A percentile compares a stretch with the other conserved stretches of the same genome.
Evolutionary conservation across 2,329 filamentous ascomycete species (phyloP).

Genomic region (Cladosporium halotolerans): DNA sequence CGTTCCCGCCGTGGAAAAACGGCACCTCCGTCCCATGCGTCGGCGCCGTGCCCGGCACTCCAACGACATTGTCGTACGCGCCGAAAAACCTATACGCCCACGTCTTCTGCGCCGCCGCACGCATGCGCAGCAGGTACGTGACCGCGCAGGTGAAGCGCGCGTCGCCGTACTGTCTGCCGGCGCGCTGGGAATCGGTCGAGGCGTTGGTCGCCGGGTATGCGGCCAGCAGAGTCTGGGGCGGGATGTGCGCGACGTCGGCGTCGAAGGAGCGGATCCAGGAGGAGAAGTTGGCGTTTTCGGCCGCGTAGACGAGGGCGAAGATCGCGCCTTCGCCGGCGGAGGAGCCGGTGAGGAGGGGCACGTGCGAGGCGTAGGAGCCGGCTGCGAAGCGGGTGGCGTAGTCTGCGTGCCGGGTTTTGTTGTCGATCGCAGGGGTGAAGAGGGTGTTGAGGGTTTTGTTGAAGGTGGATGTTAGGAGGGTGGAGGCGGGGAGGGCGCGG

Average conservation of each 20-base stretch:
- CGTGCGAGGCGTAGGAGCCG: constrained; percentile 1
- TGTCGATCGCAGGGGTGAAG: constrained; percentile 3
- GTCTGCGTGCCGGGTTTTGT: constrained; percentile 6
- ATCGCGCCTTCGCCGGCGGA: constrained; percentile 23
- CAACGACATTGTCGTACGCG: constrained; percentile 16
- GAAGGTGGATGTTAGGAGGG: constrained; percentile 29
- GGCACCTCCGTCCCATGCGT: constrained; percentile 31
- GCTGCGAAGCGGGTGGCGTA: constrained; percentile 4
- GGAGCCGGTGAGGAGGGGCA: constrained; percentile 23
- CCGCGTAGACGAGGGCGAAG: constrained; percentile 4
- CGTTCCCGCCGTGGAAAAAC: constrained; percentile 19
- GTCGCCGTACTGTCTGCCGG: constrained; percentile 39
- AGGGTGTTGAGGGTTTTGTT: constrained; percentile 21
- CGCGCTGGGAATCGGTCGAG: constrained; percentile 34
- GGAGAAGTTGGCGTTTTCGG: constrained; percentile 28
- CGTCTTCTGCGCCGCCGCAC: constrained; percentile 13
- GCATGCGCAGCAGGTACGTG: constrained; percentile 7
- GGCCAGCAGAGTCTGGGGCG: constrained; percentile 28
- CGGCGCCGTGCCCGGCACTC: constrained; percentile 22
- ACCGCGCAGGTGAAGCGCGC: constrained; percentile 26
- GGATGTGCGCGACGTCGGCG: constrained; percentile 36
- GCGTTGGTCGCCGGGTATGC: constrained; percentile 34
- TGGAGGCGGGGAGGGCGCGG: constrained; percentile 27
- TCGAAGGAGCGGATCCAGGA: constrained; percentile 42
- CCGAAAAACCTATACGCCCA: constrained; percentile 38